phyloP scores from a whole-genome alignment of 208 protist genomes.

The Trichomonas vaginalis region DNA sequence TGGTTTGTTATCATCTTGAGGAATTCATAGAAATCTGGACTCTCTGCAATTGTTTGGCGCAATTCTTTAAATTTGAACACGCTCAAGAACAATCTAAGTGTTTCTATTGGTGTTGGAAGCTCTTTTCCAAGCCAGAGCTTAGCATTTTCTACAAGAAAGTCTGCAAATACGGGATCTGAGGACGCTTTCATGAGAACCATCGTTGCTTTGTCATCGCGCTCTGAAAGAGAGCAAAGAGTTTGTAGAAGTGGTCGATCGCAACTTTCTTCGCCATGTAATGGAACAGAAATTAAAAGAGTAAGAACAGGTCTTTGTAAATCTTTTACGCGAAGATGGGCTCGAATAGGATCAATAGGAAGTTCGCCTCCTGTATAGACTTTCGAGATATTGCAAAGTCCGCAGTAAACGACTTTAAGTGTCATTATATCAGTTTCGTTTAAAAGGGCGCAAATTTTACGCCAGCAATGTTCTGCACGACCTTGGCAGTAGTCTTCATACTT shows the following conservation, averaged over 20 bases:
- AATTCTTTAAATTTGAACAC: background rate
- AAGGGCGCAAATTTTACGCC: background rate
- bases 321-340: background rate
- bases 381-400: background rate
- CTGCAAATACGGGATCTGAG: background rate
- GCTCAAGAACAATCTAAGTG: background rate
- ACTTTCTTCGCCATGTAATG: background rate
- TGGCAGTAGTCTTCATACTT: background rate
- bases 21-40: background rate
- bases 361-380: background rate
- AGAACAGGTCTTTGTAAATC: background rate
- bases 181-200: background rate
- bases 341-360: background rate
- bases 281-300: background rate
- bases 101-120: background rate
- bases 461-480: background rate
- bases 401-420: background rate
- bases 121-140: background rate
- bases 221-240: background rate
- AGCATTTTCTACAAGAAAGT: background rate
- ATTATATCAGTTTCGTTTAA: background rate
- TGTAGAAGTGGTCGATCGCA: background rate
- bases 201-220: background rate
- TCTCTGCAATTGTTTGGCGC: background rate
- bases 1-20: background rate